A percentile compares a stretch with the other conserved stretches of the same genome.
phyloP scores from a whole-genome alignment of 495 filamentous ascomycete genomes.

The Lichenothelia convexa region DNA sequence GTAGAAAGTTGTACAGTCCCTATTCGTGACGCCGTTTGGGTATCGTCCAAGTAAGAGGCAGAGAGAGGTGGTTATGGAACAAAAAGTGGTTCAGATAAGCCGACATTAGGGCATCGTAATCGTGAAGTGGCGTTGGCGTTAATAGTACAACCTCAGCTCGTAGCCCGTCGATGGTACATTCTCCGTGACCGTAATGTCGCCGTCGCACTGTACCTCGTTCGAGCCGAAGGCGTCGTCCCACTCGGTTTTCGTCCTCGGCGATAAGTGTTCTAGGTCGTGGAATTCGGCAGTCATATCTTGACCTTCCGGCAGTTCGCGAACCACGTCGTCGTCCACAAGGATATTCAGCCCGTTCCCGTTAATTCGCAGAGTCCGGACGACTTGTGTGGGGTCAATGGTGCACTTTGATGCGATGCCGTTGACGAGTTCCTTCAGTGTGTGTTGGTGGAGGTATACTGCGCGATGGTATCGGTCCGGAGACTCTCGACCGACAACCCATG shows the following conservation, averaged over 20 bases:
- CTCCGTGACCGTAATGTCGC: conserved; percentile 17
- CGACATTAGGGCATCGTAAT: too few relatives aligned
- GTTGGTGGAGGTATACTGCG: conserved; percentile 68
- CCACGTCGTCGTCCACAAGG: conserved; percentile 77
- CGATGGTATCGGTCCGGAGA: conserved; percentile 51
- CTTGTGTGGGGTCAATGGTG: conserved; percentile 48
- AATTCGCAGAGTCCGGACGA: conserved; percentile 52
- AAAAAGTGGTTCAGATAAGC: too few relatives aligned
- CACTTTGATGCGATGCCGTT: conserved; percentile 55
- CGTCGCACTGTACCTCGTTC: conserved; percentile 23
- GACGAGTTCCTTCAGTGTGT: conserved; percentile 54
- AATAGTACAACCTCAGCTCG: conserved; percentile 18
- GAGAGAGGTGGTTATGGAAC: too few relatives aligned
- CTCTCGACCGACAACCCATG: conserved; percentile 30
- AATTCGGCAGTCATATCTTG: conserved; percentile 71
- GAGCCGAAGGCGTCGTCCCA: conserved; percentile 24
- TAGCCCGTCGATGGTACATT: conserved; percentile 19
- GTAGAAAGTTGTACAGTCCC: too few relatives aligned
- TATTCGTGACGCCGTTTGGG: too few relatives aligned
- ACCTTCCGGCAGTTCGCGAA: conserved; percentile 71
- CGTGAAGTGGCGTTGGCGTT: too few relatives aligned
- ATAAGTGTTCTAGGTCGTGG: too few relatives aligned
- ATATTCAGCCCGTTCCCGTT: conserved; percentile 58
- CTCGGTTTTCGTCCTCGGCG: conserved; percentile 21
- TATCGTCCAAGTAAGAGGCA: too few relatives aligned